These are phyloP conservation scores for Setaria italica DNA, from an alignment of 202 grass and related monocot genomes.

Conservation along the genomic window DNA sequence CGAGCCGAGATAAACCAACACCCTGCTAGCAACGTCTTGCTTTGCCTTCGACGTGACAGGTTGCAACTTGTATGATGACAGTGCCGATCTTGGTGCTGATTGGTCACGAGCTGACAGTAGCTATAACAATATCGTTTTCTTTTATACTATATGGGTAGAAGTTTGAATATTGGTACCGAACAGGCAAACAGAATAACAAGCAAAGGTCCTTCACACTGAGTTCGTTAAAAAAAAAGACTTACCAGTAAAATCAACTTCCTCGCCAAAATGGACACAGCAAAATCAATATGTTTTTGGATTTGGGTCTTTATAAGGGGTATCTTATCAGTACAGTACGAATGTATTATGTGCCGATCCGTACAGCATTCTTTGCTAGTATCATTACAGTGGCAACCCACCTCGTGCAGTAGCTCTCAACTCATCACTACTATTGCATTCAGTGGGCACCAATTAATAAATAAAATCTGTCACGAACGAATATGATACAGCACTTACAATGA, in stretches of 20 bases:
- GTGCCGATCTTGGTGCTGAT: neutral
- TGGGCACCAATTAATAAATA: neutral
- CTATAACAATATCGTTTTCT: neutral
- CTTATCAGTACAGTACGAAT: neutral
- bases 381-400: conserved; percentile 40
- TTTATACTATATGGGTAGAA: neutral
- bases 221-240: neutral
- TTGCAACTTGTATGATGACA: neutral
- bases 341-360: neutral
- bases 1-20: neutral
- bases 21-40: neutral
- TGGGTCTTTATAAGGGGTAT: neutral
- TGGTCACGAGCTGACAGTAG: neutral
- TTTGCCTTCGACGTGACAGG: conserved; percentile 5
- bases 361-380: neutral
- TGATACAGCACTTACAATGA: conserved; percentile 60
- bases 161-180: neutral
- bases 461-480: neutral
- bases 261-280: neutral
- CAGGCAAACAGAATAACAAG: neutral
- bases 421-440: neutral
- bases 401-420: neutral
- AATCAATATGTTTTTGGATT: neutral
- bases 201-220: no score
- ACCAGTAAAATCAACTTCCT: neutral